These are phyloP conservation scores for Podaxis mareebaensis DNA, from an alignment of 768 basidiomycete genomes.

Conservation along the genomic window DNA sequence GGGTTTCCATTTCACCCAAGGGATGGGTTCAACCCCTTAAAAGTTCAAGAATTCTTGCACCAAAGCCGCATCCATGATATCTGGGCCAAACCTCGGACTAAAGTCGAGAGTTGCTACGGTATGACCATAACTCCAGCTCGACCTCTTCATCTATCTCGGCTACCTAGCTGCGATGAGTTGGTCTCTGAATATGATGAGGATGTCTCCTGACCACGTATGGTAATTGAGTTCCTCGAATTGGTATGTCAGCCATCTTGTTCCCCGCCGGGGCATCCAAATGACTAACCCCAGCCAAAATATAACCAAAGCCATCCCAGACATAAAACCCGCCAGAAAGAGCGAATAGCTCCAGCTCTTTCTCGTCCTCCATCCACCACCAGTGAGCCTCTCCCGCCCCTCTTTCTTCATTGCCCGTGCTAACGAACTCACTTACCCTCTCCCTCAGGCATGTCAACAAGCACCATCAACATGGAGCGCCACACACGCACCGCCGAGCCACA, in stretches of 20 bases:
- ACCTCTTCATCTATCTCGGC: no score
- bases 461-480: not conserved
- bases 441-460: not conserved
- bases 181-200: no score
- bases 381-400: not conserved
- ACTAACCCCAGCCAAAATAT: not conserved
- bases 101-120: no score
- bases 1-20: no score
- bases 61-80: no score
- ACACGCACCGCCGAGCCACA: not conserved
- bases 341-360: not conserved
- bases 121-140: no score
- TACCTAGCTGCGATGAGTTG: no score
- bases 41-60: no score
- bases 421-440: not conserved
- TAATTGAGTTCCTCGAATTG: not conserved
- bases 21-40: no score
- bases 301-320: not conserved
- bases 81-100: no score
- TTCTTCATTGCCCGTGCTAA: not conserved
- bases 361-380: not conserved
- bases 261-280: not conserved
- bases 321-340: not conserved
- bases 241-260: not conserved
- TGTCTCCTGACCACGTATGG: not conserved